Percentiles rank a stretch among this genome's conserved stretches.
These are phyloP conservation scores for Seiridium unicorne DNA, from an alignment of 2,329 filamentous ascomycete species.

Conservation along the genomic window DNA sequence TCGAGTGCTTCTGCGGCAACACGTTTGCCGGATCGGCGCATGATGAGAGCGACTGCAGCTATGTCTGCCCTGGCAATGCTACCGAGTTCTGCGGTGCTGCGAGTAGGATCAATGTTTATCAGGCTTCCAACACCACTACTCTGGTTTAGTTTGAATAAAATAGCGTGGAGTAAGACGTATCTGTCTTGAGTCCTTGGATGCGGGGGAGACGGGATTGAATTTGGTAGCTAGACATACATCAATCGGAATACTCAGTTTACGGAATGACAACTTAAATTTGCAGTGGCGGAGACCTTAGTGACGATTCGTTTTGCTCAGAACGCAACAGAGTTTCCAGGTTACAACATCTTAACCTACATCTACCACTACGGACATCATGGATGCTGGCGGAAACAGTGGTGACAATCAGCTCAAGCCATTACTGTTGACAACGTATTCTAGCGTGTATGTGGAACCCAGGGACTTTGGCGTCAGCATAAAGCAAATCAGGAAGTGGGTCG, in stretches of 20 bases:
- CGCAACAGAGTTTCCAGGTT: too few species aligned
- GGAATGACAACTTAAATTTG: too few species aligned
- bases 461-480: too few species aligned
- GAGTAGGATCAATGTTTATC: neutral
- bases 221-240: neutral
- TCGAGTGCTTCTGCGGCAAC: constrained; percentile 1
- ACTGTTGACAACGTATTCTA: too few species aligned
- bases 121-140: neutral
- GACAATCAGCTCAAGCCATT: too few species aligned
- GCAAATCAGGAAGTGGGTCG: too few species aligned
- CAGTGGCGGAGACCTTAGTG: too few species aligned
- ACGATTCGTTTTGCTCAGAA: too few species aligned
- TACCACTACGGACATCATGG: too few species aligned
- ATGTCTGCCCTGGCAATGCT: constrained; percentile 40
- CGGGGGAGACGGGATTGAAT: neutral
- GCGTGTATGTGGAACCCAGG: too few species aligned
- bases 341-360: too few species aligned
- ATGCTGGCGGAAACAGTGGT: too few species aligned
- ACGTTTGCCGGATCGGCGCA: neutral
- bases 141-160: neutral
- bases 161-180: neutral
- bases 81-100: constrained; percentile 11
- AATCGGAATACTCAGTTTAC: neutral
- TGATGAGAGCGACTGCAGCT: constrained; percentile 33
- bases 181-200: neutral